These are phyloP conservation scores for Kodamaea jinghongensis DNA, from an alignment of 805 yeast species.

Conservation along the genomic window DNA sequence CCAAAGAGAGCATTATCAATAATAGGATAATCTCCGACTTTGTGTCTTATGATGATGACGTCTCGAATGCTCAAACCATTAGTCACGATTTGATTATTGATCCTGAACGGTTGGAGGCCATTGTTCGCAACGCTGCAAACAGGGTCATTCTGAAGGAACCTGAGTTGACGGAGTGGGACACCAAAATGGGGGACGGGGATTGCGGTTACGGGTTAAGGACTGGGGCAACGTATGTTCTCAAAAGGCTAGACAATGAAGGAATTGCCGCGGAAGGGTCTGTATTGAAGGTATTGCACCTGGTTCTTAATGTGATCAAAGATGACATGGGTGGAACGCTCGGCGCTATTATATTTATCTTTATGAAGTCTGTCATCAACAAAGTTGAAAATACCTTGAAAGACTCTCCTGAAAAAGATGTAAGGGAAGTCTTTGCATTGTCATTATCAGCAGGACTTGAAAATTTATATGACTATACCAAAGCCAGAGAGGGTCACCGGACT, in stretches of 20 bases:
- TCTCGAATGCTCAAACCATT: too few relatives aligned
- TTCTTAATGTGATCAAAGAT: constrained; percentile 27
- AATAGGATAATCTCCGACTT: too few relatives aligned
- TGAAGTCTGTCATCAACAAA: constrained; percentile 21
- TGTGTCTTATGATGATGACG: too few relatives aligned
- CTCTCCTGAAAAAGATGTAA: constrained; percentile 6
- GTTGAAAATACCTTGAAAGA: constrained; percentile 9
- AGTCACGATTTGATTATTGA: too few relatives aligned
- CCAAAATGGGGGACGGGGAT: constrained; percentile 45
- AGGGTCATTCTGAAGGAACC: constrained; percentile 32
- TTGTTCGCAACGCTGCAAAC: constrained; percentile 24
- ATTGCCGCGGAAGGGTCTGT: constrained; percentile 24
- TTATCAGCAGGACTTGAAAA: constrained; percentile 24
- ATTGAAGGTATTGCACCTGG: constrained; percentile 18
- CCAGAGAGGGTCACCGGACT: constrained; percentile 38
- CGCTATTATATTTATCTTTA: constrained; percentile 34
- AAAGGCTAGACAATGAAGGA: constrained; percentile 16
- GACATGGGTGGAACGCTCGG: constrained; percentile 43
- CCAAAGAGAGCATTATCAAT: constrained; percentile 16
- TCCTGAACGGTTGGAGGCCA: constrained; percentile 17
- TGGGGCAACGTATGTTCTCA: constrained; percentile 30
- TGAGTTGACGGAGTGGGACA: constrained; percentile 39
- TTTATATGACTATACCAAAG: constrained; percentile 32
- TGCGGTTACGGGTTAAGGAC: constrained; percentile 38
- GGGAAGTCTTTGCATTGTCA: constrained; percentile 17